These are phyloP conservation scores for Colletotrichum scovillei DNA, from an alignment of 2,329 filamentous ascomycete genomes.

Conservation along the genomic window DNA sequence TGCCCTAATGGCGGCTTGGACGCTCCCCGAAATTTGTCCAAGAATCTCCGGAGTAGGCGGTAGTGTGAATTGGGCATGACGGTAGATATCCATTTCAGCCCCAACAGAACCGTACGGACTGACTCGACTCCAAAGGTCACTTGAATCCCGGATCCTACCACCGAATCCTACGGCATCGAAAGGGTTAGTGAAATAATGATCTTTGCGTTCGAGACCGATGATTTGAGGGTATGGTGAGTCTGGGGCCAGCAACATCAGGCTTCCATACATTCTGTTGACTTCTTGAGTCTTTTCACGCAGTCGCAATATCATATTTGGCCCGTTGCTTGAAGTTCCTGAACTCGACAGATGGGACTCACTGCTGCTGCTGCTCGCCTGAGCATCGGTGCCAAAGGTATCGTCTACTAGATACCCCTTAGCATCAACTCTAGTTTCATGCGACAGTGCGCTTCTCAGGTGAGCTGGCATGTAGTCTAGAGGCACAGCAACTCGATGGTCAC, in stretches of 20 bases:
- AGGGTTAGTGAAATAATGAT: not conserved
- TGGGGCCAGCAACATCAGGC: not conserved
- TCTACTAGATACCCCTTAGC: not conserved
- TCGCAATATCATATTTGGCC: not conserved
- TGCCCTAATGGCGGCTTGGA: too few relatives aligned
- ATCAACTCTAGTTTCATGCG: not conserved
- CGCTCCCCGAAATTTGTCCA: too few relatives aligned
- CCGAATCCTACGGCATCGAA: not conserved
- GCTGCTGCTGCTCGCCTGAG: not conserved
- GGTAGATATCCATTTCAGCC: not conserved
- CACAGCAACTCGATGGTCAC: constrained; percentile 4
- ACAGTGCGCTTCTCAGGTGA: not conserved
- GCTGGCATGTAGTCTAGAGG: constrained; percentile 1
- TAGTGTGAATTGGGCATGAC: not conserved
- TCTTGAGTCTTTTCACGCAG: not conserved
- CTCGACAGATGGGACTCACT: not conserved
- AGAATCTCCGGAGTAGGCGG: too few relatives aligned
- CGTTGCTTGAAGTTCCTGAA: not conserved
- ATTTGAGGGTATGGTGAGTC: not conserved
- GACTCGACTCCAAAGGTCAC: not conserved
- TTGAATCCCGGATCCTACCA: not conserved
- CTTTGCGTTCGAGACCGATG: not conserved
- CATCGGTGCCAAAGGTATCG: not conserved
- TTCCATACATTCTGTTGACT: not conserved
- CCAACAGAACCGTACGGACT: not conserved